Evolutionary conservation across 192 early-diverging fungal genomes (phyloP), one percentile per base, ranked within the genome.

Genomic region (Spinellus fusiger): DNA sequence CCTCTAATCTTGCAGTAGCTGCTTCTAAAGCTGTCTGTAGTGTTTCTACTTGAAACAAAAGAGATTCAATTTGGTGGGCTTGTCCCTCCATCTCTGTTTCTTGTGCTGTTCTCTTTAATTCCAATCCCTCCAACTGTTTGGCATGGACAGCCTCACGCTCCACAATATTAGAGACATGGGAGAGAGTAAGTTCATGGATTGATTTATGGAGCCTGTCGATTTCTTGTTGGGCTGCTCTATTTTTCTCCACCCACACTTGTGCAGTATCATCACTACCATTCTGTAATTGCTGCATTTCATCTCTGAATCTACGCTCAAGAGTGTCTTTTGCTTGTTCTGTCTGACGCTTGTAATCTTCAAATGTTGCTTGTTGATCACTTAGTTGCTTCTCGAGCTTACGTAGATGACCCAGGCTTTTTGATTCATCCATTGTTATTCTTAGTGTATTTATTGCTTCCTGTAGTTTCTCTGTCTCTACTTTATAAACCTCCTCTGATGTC

Each of bases 221-320:
- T 27, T 67, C 50, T 1, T 54, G 53, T 35, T 67, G 65, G 5
- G 48, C 40, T 5, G 57, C 29, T 61, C 32, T 51, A 4, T 59
- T 59, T 32, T 67, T 67, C 32, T 67, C 65, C 13, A 67, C 16
- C 65, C 65, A 67, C 9, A 44, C 49, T 33, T 67, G 40, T 0
- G 65, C 65, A 1, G 65, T 61, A 38, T 67, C 65, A 33, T 67
- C 65, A 28, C 53, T 52, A 15, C 53, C 65, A 16, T 51, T 67
- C 29, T 61, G 65, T 26, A 53, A 7, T n/a, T 67, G 65, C 23
- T 59, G 46, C 32, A 67, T 67, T 55, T 67, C 58, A 48, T 61
- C 51, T 35, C 65, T 48, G 59, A 60, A 67, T 13, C 65, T 31
- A 18, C 58, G 56, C 15, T 67, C 65, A 32, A 67, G 27, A 20